A percentile compares a stretch with the other conserved stretches of the same genome.
phyloP scores from a whole-genome alignment of 2,329 filamentous ascomycete species.

The Lecanoromycetidae sp. region DNA sequence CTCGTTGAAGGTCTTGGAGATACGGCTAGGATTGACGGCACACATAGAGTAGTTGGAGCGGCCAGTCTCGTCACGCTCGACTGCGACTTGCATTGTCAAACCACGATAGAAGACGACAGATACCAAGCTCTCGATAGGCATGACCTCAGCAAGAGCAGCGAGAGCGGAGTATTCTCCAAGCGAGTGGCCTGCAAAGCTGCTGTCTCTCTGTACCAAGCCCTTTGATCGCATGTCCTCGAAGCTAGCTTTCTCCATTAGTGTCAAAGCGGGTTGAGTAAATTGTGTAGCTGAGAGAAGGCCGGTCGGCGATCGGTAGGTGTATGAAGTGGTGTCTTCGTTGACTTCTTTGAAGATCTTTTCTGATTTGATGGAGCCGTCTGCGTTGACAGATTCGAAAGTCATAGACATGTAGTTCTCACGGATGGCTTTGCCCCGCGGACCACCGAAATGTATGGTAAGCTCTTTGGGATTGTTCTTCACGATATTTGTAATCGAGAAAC shows the following conservation, averaged over 20 bases:
- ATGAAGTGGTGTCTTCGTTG: slow-evolving; percentile 79
- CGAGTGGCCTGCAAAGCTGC: slow-evolving; percentile 95
- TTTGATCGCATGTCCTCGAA: slow-evolving; percentile 99
- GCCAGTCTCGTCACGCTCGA: slow-evolving; percentile 84
- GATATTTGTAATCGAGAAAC: slow-evolving; percentile 92
- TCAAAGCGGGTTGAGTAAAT: slow-evolving; percentile 94
- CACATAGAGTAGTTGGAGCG: slow-evolving; percentile 99
- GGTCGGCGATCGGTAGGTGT: slow-evolving; percentile 92
- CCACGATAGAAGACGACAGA: slow-evolving; percentile 99
- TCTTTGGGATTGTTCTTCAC: slow-evolving; percentile 99
- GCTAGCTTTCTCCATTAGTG: slow-evolving; percentile 98
- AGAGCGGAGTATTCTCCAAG: slow-evolving; percentile 96
- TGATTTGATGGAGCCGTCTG: slow-evolving; percentile 87
- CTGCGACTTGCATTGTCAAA: slow-evolving; percentile 96
- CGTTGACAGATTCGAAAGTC: slow-evolving; percentile 95
- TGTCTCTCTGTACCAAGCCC: slow-evolving; percentile 89
- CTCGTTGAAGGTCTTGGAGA: slow-evolving; percentile 98
- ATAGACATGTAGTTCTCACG: slow-evolving; percentile 99
- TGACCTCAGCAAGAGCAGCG: slow-evolving; percentile 90
- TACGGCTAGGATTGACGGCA: slow-evolving; percentile 94
- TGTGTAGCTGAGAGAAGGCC: slow-evolving; percentile 93
- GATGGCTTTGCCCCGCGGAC: slow-evolving; percentile 90
- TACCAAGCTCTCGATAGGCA: slow-evolving; percentile 98
- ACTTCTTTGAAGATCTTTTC: slow-evolving; percentile 99
- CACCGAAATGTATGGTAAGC: slow-evolving; percentile 95